A percentile compares a stretch with the other conserved stretches of the same genome.
These are phyloP conservation scores for Colletotrichum brevisporum DNA, from an alignment of 2,329 filamentous ascomycete genomes.

Conservation along the genomic window DNA sequence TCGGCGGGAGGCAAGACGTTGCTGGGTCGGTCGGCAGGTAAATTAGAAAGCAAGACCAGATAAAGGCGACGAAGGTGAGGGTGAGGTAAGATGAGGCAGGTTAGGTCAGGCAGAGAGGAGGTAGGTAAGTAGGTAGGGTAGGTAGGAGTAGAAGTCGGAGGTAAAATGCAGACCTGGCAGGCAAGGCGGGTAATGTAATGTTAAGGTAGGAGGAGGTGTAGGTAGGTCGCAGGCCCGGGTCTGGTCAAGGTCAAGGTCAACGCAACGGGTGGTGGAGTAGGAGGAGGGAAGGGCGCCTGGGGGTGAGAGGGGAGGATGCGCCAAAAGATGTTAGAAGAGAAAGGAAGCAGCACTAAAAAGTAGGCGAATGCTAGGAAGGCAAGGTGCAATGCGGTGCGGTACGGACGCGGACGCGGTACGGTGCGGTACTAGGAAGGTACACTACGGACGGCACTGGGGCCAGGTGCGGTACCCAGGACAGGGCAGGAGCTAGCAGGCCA, in stretches of 20 bases:
- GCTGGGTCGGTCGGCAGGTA: constrained; percentile 23
- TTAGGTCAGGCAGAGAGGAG: not conserved
- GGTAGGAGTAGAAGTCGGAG: constrained; percentile 16
- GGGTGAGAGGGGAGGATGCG: constrained; percentile 23
- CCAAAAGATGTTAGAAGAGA: constrained; percentile 36
- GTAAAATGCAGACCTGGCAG: constrained; percentile 20
- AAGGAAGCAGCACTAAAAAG: constrained; percentile 28
- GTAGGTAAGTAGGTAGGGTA: not conserved
- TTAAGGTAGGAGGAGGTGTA: constrained; percentile 13
- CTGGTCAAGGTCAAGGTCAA: not conserved
- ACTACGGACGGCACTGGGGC: constrained; percentile 8
- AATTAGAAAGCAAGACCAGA: not conserved
- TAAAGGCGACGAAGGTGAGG: not conserved
- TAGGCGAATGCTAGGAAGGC: constrained; percentile 23
- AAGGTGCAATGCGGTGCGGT: constrained; percentile 37
- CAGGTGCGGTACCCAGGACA: constrained; percentile 26
- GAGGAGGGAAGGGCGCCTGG: constrained; percentile 13
- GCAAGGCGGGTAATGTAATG: constrained; percentile 40
- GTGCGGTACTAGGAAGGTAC: constrained; percentile 32
- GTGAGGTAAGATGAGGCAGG: constrained; percentile 8
- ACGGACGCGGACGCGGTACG: constrained; percentile 19
- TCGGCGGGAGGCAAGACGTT: constrained; percentile 6
- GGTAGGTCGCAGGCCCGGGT: constrained; percentile 16
- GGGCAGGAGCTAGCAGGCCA: constrained; percentile 2
- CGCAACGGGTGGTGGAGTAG: constrained; percentile 19